Conservation (phyloP, 1,284 basidiomycete species). For the Marasmius fiardii region DNA sequence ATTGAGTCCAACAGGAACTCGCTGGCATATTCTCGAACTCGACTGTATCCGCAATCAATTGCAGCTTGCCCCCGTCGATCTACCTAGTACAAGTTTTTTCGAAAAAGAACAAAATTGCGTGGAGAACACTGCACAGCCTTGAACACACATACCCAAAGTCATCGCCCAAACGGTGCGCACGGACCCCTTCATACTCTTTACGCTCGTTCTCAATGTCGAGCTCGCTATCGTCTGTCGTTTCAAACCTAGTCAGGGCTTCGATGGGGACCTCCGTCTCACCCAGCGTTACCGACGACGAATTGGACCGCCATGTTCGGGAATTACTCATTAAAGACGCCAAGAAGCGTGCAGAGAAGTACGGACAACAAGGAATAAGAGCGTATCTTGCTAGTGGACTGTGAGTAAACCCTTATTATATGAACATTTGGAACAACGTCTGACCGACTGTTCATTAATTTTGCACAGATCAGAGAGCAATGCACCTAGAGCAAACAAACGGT, state of each 20-base stretch:
- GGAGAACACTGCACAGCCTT: not conserved
- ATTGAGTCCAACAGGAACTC: too few relatives aligned
- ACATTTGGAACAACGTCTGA: not conserved
- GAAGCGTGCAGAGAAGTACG: constrained; percentile 77
- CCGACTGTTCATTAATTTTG: not conserved
- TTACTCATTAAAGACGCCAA: constrained; percentile 88
- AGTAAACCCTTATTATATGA: not conserved
- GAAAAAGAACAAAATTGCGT: too few relatives aligned
- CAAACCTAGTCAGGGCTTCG: constrained; percentile 77
- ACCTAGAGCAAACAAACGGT: constrained; percentile 88
- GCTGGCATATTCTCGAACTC: too few relatives aligned
- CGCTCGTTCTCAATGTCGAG: constrained; percentile 22
- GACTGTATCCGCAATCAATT: too few relatives aligned
- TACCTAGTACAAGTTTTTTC: too few relatives aligned
- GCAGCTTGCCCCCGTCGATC: too few relatives aligned
- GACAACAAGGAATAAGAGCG: constrained; percentile 63
- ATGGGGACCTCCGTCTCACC: constrained; percentile 68
- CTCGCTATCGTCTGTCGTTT: constrained; percentile 81
- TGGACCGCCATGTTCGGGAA: constrained; percentile 86
- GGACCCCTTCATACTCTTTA: not conserved
- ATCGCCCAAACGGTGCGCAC: not conserved
- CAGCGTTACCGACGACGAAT: constrained; percentile 74
- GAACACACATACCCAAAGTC: not conserved
- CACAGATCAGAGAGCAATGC: constrained; percentile 53
- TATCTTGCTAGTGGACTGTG: constrained; percentile 52